phyloP scores from a whole-genome alignment of 371 early-diverging fungal species.

The Phascolomyces articulosus region DNA sequence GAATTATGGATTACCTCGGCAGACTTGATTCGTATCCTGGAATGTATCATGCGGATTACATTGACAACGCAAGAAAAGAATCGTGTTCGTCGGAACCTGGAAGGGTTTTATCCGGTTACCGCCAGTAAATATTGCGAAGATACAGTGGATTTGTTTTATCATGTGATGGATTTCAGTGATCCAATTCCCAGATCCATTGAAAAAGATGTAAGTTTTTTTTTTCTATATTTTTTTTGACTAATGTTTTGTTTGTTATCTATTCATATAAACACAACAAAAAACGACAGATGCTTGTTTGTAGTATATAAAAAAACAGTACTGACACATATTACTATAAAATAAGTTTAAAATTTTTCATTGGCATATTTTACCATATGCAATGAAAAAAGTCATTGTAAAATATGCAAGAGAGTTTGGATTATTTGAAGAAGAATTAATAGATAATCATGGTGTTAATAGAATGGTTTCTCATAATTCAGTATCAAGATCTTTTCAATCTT shows the following conservation, averaged over 20 bases:
- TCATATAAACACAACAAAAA: too few species aligned
- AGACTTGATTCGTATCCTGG: conserved; percentile 75
- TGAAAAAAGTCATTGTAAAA: conserved; percentile 76
- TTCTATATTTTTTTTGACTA: too few species aligned
- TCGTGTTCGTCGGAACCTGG: conserved; percentile 81
- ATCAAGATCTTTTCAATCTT: too few species aligned
- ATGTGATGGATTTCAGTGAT: conserved; percentile 79
- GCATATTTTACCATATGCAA: conserved; percentile 65
- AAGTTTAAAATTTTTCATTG: conserved; percentile 80
- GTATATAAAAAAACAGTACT: too few species aligned
- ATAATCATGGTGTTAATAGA: too few species aligned
- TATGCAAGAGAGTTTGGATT: conserved; percentile 18
- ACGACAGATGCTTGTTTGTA: too few species aligned
- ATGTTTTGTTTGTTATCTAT: too few species aligned
- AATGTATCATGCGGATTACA: conserved; percentile 68
- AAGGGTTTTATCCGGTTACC: conserved; percentile 79
- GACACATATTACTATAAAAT: too few species aligned
- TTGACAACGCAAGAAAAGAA: conserved; percentile 87
- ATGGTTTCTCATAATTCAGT: too few species aligned
- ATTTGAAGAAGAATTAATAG: too few species aligned
- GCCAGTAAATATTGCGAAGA: conserved; percentile 74
- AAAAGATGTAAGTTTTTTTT: conserved; percentile 53
- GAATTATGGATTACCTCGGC: conserved; percentile 82
- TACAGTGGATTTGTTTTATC: conserved; percentile 73
- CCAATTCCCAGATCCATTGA: conserved; percentile 88